Percentiles rank a stretch among this genome's conserved stretches.
Evolutionary conservation across 768 basidiomycete genomes (phyloP).

Genomic region (Suillus cothurnatus): DNA sequence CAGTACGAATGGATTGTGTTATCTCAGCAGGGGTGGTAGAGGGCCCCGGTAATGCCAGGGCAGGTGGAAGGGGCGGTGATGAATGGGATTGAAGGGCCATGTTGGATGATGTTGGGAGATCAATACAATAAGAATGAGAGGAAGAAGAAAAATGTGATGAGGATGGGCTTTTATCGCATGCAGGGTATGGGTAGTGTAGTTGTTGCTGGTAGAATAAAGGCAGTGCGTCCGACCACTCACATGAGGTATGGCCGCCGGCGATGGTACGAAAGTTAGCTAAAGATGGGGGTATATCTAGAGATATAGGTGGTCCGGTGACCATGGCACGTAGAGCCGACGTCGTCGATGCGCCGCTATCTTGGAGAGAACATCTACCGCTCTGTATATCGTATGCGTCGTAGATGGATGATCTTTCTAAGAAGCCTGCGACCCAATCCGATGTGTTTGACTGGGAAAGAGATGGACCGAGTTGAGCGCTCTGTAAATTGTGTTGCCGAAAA

Average conservation of each 20-base stretch:
- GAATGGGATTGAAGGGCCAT: conserved; percentile 12
- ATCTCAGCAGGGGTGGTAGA: conserved; percentile 27
- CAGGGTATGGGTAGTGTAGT: conserved; percentile 21
- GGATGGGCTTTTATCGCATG: conserved; percentile 16
- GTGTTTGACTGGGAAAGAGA: conserved; percentile 18
- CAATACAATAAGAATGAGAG: conserved; percentile 12
- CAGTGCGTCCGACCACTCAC: conserved; percentile 27
- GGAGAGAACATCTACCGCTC: conserved; percentile 12
- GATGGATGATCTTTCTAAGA: conserved; percentile 34
- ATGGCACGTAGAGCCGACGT: conserved; percentile 17
- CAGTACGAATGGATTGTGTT: conserved; percentile 35
- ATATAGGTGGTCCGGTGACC: conserved; percentile 13
- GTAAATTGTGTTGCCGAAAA: conserved; percentile 21
- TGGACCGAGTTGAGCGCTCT: conserved; percentile 12
- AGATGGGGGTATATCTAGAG: conserved; percentile 24
- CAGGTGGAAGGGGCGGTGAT: conserved; percentile 12
- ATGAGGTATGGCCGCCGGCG: conserved; percentile 20
- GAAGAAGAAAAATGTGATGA: conserved; percentile 8
- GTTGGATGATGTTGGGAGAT: conserved; percentile 15
- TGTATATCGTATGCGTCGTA: conserved; percentile 21
- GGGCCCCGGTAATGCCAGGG: conserved; percentile 6
- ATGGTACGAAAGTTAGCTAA: conserved; percentile 24
- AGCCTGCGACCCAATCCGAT: conserved; percentile 28
- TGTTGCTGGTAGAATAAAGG: conserved; percentile 22
- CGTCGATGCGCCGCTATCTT: conserved; percentile 9